These are phyloP conservation scores for Alternaria postmessia DNA, from an alignment of 2,329 filamentous ascomycete species.

Conservation along the genomic window DNA sequence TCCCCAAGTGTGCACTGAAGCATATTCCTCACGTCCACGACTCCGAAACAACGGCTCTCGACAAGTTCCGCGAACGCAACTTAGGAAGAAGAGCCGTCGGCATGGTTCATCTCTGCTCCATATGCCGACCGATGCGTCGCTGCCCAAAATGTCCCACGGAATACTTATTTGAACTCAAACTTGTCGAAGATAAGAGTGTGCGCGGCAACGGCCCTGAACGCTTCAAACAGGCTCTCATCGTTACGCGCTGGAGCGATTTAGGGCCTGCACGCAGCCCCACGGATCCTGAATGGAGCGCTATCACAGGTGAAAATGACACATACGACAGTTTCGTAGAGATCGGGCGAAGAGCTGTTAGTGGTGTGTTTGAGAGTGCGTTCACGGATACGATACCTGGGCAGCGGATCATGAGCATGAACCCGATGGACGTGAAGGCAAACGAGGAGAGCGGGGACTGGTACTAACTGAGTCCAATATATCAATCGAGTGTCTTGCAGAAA, in stretches of 20 bases:
- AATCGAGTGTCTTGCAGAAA: neutral
- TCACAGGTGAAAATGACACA: slow-evolving; percentile 49
- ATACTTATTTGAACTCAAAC: slow-evolving; percentile 67
- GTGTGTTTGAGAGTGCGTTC: slow-evolving; percentile 66
- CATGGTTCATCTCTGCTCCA: slow-evolving; percentile 62
- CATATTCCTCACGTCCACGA: slow-evolving; percentile 61
- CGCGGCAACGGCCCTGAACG: slow-evolving; percentile 50
- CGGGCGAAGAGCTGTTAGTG: slow-evolving; percentile 64
- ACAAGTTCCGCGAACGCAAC: slow-evolving; percentile 46
- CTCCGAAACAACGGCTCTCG: slow-evolving; percentile 51
- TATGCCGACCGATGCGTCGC: slow-evolving; percentile 66
- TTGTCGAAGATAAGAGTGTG: slow-evolving; percentile 62
- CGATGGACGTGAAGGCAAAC: slow-evolving; percentile 60
- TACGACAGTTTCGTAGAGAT: slow-evolving; percentile 65
- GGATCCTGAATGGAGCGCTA: slow-evolving; percentile 62
- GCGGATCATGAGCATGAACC: slow-evolving; percentile 66
- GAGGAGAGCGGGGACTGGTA: slow-evolving; percentile 68
- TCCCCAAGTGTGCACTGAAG: slow-evolving; percentile 67
- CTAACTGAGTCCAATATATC: slow-evolving; percentile 37
- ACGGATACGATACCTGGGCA: slow-evolving; percentile 66
- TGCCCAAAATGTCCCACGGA: slow-evolving; percentile 70
- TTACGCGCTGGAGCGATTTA: slow-evolving; percentile 69
- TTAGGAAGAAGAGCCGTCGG: slow-evolving; percentile 48
- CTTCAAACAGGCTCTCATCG: slow-evolving; percentile 68
- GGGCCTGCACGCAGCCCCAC: slow-evolving; percentile 61